phyloP scores from a whole-genome alignment of 257 asterid species.

The Gentiana macrophylla region DNA sequence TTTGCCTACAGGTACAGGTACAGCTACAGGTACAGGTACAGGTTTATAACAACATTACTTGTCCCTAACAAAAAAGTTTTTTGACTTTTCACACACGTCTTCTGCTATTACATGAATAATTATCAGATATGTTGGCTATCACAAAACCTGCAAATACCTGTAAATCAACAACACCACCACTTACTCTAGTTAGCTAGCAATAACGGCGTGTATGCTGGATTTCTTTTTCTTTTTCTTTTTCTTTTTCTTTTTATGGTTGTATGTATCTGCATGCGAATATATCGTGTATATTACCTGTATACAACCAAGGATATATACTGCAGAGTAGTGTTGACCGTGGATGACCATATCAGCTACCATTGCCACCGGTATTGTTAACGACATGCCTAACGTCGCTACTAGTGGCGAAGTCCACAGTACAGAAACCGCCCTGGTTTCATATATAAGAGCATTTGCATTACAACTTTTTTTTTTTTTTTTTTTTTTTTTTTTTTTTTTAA shows the following conservation, averaged over 20 bases:
- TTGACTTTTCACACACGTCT: no score
- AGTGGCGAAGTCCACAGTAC: slow-evolving; percentile 79
- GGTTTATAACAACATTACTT: no score
- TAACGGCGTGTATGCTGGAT: no score
- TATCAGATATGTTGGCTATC: slow-evolving; percentile 47
- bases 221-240: no score
- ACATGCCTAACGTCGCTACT: slow-evolving; percentile 79
- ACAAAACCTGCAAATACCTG: slow-evolving; percentile 75
- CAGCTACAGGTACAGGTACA: no score
- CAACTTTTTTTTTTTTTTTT: no score
- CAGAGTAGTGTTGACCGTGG: slow-evolving; percentile 63
- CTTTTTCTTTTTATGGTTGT: no score
- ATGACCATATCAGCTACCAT: slow-evolving; percentile 73
- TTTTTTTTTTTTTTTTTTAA: no score
- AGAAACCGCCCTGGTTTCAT: slow-evolving; percentile 48
- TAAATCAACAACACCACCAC: neutral
- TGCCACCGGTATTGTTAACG: slow-evolving; percentile 68
- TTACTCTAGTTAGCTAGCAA: neutral
- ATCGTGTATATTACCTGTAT: slow-evolving; percentile 31
- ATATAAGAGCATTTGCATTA: no score
- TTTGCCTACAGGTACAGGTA: no score
- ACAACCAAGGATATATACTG: slow-evolving; percentile 60
- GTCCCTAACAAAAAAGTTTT: no score
- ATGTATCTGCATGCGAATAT: no score
- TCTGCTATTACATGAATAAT: slow-evolving; percentile 13